phyloP scores from a whole-genome alignment of 306 rosid genomes.

The Fragaria iinumae region DNA sequence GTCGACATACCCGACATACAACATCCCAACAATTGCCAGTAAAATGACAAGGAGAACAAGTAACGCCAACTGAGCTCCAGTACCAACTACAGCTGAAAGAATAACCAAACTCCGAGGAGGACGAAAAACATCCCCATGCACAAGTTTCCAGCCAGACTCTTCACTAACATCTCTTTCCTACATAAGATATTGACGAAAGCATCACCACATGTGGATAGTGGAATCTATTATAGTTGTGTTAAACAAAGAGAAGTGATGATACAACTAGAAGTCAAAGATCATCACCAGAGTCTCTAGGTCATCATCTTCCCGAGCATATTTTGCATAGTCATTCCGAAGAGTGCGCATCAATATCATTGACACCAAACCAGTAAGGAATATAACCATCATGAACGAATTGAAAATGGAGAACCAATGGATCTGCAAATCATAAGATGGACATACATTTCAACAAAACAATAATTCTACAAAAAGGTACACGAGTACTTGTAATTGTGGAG shows the following conservation, averaged over 20 bases:
- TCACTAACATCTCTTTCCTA: conserved; percentile 99
- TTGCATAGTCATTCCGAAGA: conserved; percentile 96
- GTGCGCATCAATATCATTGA: conserved; percentile 99
- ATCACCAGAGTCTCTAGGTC: conserved; percentile 92
- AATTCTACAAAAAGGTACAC: conserved; percentile 9
- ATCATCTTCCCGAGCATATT: conserved; percentile 97
- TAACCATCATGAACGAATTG: conserved; percentile 99
- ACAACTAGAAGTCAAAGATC: conserved; percentile 25
- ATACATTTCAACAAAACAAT: conserved; percentile 19
- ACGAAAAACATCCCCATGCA: conserved; percentile 99
- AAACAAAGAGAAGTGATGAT: neutral
- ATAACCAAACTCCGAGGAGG: conserved; percentile 79
- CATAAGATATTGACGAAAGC: conserved; percentile 21
- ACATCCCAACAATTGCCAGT: conserved; percentile 96
- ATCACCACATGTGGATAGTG: conserved; percentile 20
- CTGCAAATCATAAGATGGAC: conserved; percentile 46
- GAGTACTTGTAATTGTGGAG: conserved; percentile 16
- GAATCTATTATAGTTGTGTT: conserved; percentile 4
- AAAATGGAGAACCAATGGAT: conserved; percentile 99
- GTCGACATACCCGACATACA: conserved; percentile 78
- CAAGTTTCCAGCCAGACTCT: conserved; percentile 99
- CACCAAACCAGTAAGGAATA: conserved; percentile 97
- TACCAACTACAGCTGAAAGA: conserved; percentile 96
- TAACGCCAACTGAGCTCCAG: conserved; percentile 96
- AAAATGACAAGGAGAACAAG: conserved; percentile 96